These are phyloP conservation scores for Byssoonygena ceratinophila DNA, from an alignment of 2,329 filamentous ascomycete species.

Conservation along the genomic window DNA sequence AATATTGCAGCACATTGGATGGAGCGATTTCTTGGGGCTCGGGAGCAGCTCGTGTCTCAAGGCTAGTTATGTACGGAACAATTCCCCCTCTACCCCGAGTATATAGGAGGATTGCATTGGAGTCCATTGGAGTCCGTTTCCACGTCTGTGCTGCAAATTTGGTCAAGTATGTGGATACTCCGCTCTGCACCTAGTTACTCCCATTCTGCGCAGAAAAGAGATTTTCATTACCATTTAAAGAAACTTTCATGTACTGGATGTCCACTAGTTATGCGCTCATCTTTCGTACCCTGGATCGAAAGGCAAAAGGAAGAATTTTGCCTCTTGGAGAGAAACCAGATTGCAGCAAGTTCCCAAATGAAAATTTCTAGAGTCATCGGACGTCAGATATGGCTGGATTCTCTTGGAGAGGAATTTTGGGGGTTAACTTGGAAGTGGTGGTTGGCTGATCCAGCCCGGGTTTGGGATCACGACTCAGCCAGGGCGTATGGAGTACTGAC, in stretches of 20 bases:
- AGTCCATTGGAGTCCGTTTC: too few species aligned
- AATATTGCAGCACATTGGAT: neutral
- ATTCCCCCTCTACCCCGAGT: neutral
- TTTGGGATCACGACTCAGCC: neutral
- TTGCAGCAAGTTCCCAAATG: neutral
- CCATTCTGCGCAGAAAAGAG: neutral
- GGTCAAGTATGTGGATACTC: neutral
- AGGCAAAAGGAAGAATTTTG: neutral
- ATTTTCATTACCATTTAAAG: too few species aligned
- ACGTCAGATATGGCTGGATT: neutral
- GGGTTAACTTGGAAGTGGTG: neutral
- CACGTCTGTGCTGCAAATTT: too few species aligned
- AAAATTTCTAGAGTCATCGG: neutral
- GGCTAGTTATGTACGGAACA: too few species aligned
- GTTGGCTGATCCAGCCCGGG: neutral
- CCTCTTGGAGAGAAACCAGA: conserved; percentile 4
- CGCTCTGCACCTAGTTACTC: neutral
- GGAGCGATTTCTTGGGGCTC: neutral
- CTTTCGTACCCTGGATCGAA: neutral
- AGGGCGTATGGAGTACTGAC: neutral
- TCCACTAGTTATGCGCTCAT: neutral
- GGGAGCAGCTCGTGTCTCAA: neutral
- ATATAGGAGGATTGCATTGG: neutral
- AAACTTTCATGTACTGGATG: too few species aligned
- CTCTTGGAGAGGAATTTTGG: neutral